Base-by-base conservation (phyloP, 1,284 basidiomycete genomes). In the Neotropicomus parvogracilis region DNA sequence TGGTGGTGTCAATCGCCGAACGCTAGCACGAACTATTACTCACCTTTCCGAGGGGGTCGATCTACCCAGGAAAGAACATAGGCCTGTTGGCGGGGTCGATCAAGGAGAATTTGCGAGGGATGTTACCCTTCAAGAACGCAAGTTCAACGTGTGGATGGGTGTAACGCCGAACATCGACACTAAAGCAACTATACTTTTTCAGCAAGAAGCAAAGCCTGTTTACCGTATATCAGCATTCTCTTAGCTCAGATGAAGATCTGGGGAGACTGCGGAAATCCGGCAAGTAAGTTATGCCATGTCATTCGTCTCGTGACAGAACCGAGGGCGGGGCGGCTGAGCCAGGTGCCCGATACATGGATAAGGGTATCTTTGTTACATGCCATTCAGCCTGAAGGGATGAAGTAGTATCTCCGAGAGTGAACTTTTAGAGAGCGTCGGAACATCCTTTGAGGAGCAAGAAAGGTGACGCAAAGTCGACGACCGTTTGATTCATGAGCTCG, bases 21-120 rank as follows among this genome's bases (percentile, higher is more conserved):
- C 10, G 20, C 20, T 11, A 3, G 1, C 7, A 19, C 5, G 20
- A 29, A 2, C 16, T 39, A 24, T 9, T 4, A 14, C 69, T 34
- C 45, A 81, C 80, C 70, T 83, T 83, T 58, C 75, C 74, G 0
- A 75, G 77, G 0, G 79, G 77, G 60, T 83, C 83, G 28, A 85
- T 71, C 50, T 77, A 70, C 2, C 74, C 68, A 0, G 73, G 70
- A 59, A 80, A 83, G 79, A 79, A 82, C 40, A 69, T 70, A 0
- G 83, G 83, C 64, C 83, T 85, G 67, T 80, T 77, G 55, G 60
- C 47, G 16, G 83, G 64, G 53, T 83, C 74, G 49, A 85, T 74
- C 49, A 75, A 69, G 50, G 66, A 78, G 24, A 70, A 64, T 16
- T 70, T 75, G 57, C 72, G 75, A 0, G 73, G 58, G 2, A 75